These are phyloP conservation scores for Fusarium sp. DNA, from an alignment of 2,329 filamentous ascomycete species.

Conservation along the genomic window DNA sequence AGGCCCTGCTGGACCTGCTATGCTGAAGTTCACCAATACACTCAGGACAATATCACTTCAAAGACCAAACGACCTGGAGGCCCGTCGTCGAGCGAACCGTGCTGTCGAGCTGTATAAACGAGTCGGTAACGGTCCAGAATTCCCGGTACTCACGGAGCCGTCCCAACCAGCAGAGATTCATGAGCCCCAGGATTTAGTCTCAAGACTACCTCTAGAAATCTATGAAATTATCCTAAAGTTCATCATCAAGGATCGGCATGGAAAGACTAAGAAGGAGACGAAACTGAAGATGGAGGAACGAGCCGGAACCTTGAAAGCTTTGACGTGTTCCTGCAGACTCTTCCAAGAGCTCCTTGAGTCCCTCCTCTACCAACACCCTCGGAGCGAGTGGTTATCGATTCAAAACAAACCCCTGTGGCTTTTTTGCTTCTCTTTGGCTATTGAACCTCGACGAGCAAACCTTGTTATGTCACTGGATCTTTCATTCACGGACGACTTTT, in stretches of 20 bases:
- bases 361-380: conserved; percentile 4
- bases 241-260: background rate
- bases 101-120: background rate
- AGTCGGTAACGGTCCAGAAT: background rate
- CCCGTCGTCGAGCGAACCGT: background rate
- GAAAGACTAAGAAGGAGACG: background rate
- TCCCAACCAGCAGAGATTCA: background rate
- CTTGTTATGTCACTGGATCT: conserved; percentile 5
- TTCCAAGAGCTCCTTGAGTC: conserved; percentile 8
- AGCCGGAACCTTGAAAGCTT: conserved; percentile 7
- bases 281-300: background rate
- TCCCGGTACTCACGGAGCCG: background rate
- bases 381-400: background rate
- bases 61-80: conserved; percentile 3
- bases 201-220: conserved; percentile 8
- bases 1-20: background rate
- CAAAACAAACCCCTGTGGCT: background rate
- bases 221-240: conserved; percentile 10
- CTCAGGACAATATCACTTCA: background rate
- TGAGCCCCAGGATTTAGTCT: fast-evolving
- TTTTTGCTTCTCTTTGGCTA: conserved; percentile 1
- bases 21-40: background rate
- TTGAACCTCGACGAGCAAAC: conserved; percentile 13
- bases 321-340: background rate
- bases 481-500: no score